These are phyloP conservation scores for Claviceps monticola DNA, from an alignment of 2,329 filamentous ascomycete genomes.

Conservation along the genomic window DNA sequence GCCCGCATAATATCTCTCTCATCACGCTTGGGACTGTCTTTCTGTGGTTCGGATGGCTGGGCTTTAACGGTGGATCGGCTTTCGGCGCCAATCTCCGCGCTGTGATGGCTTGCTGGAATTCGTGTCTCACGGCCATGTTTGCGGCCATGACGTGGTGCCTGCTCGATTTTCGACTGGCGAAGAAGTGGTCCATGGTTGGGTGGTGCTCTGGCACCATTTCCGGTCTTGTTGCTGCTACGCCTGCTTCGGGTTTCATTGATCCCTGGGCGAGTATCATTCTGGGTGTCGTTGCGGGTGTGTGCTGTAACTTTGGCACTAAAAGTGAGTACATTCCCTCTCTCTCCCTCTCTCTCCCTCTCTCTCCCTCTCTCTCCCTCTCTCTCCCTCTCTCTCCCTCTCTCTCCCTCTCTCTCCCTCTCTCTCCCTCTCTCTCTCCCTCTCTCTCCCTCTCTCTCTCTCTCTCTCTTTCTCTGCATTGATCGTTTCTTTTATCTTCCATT, in stretches of 20 bases:
- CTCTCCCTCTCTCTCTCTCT: not conserved
- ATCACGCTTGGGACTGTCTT: slow-evolving; percentile 91
- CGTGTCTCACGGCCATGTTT: slow-evolving; percentile 84
- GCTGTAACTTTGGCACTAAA: slow-evolving; percentile 57
- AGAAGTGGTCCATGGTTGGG: slow-evolving; percentile 78
- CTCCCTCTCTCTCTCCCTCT: not conserved
- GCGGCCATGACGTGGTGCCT: slow-evolving; percentile 87
- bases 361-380: not conserved
- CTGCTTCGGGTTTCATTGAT: slow-evolving; percentile 53
- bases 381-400: not conserved
- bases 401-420: not conserved
- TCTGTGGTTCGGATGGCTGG: slow-evolving; percentile 97
- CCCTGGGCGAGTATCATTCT: slow-evolving; percentile 54
- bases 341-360: not conserved
- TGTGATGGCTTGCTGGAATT: slow-evolving; percentile 96
- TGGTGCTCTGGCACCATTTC: slow-evolving; percentile 62
- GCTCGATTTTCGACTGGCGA: slow-evolving; percentile 85
- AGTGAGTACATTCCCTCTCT: slow-evolving; percentile 13
- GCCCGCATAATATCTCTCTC: slow-evolving; percentile 94
- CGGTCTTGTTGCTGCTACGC: slow-evolving; percentile 56
- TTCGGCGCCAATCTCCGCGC: slow-evolving; percentile 92
- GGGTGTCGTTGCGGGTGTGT: slow-evolving; percentile 50
- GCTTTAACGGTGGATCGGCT: slow-evolving; percentile 93
- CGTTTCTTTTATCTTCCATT: not conserved
- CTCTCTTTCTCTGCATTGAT: not conserved